Evolutionary conservation across 2,329 filamentous ascomycete genomes (phyloP), one percentile per base, ranked within the genome.

Genomic region (Sporothrix protearum): DNA sequence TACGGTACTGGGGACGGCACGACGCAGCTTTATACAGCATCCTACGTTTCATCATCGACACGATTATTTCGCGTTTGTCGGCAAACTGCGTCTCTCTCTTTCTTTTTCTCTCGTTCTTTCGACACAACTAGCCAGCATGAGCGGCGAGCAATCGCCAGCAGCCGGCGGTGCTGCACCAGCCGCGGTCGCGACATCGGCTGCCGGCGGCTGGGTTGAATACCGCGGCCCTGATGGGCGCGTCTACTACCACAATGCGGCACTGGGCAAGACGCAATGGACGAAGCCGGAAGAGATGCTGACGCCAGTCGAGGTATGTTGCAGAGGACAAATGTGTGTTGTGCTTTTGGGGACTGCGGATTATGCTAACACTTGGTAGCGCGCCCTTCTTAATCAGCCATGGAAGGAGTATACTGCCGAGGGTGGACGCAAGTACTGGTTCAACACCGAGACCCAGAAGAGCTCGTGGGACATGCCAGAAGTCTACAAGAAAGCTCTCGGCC

Each of bases 381-480:
- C 92, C 70, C 86, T 96, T 64, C 86, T 91, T 68, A 90, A 91
- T 76, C 92, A 96, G 76, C 92, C 92, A 75, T 99, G 94, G 94
- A 96, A 95, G 78, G 93, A 97, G 81, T 96, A 97, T 78, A 93
- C 91, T 33, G 90, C 92, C 28, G 89, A 94, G 74, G 92, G 93
- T 75, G 96, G 95, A 63, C 89, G 91, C 77, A 93, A 95, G 79
- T 99, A 99, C 82, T 99, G 94, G 92, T 95, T 94, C 81, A 96
- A 99, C 80, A 92, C 90, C 45, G 91, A 96, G 81, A 94, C 92
- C 59, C 94, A 95, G 81, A 88, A 94, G 82, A 98, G 94, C 80
- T 93, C 92, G 42, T 99, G 96, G 96, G 91, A 94, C 78, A 94
- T 97, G 87, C 96, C 96, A 71, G 92, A 93, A 71, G 88, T 83